A percentile compares a stretch with the other conserved stretches of the same genome.
These are phyloP conservation scores for Sporothrix pseudoabietina DNA, from an alignment of 2,329 filamentous ascomycete species.

Conservation along the genomic window DNA sequence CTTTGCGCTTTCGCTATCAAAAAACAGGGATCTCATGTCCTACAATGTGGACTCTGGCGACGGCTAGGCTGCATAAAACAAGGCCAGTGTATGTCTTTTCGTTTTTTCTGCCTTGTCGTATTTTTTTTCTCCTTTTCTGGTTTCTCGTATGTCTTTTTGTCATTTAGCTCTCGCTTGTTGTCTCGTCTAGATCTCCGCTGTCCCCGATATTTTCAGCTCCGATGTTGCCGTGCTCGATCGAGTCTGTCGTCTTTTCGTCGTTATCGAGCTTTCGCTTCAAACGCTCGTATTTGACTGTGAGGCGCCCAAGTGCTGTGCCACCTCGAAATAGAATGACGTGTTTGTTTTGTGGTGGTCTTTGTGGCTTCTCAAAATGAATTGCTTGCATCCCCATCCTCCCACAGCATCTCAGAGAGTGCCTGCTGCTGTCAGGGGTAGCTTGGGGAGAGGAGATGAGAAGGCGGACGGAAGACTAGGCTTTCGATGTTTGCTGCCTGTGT, in stretches of 20 bases:
- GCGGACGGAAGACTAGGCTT: not conserved
- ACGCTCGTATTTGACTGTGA: not conserved
- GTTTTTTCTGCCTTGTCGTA: not conserved
- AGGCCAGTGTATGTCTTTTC: not conserved
- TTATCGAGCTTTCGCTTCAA: not conserved
- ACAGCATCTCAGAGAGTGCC: not conserved
- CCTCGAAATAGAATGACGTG: conserved; percentile 2
- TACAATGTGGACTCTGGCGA: not conserved
- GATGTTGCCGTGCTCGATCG: not conserved
- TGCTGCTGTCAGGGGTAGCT: conserved; percentile 13
- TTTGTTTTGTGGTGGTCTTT: not conserved
- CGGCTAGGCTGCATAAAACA: not conserved
- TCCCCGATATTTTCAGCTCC: not conserved
- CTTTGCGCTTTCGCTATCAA: not conserved
- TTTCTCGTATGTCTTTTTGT: not conserved
- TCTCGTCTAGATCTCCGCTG: not conserved
- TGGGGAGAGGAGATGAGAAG: conserved; percentile 5
- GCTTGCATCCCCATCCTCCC: not conserved
- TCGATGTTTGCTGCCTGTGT: not conserved
- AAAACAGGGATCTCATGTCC: not conserved
- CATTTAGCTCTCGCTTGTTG: not conserved
- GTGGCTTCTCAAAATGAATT: conserved; percentile 8
- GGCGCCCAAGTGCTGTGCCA: not conserved
- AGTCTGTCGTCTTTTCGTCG: not conserved
- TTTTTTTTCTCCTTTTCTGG: not conserved